Conservation (phyloP, 2,329 filamentous ascomycete species). For the Hawksworthiomyces lignivorus region DNA sequence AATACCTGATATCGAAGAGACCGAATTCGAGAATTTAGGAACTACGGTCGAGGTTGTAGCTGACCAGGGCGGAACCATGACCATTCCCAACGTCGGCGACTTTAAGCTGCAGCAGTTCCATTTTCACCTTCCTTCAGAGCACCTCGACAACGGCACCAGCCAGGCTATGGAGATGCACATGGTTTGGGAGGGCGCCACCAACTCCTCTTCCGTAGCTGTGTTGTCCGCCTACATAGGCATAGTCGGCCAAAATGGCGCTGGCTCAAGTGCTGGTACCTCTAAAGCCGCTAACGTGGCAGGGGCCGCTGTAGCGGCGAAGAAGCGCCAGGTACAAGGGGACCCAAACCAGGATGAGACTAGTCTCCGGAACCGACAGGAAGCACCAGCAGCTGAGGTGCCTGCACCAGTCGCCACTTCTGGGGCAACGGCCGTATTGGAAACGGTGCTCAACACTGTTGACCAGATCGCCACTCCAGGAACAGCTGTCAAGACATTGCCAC, state of each 20-base stretch:
- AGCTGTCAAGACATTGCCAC: conserved; percentile 29
- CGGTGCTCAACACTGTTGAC: conserved; percentile 34
- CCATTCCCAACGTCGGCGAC: conserved; percentile 24
- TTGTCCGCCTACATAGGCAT: conserved; percentile 37
- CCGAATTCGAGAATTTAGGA: conserved; percentile 49
- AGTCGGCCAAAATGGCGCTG: conserved; percentile 18
- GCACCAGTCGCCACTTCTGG: conserved; percentile 18
- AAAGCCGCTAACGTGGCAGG: conserved; percentile 4
- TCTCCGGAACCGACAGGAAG: no score
- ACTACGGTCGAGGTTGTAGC: conserved; percentile 50
- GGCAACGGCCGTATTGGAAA: conserved; percentile 36
- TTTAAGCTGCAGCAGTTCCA: conserved; percentile 40
- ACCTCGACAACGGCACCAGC: conserved; percentile 35
- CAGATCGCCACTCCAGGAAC: conserved; percentile 36
- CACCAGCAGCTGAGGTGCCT: no score
- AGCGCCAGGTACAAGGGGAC: conserved; percentile 4
- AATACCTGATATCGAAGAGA: conserved; percentile 34
- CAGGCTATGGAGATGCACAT: conserved; percentile 51
- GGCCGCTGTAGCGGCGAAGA: conserved; percentile 6
- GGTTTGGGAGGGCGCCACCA: conserved; percentile 42
- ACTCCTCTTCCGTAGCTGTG: conserved; percentile 30
- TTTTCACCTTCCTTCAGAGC: conserved; percentile 43
- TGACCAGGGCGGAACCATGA: conserved; percentile 29
- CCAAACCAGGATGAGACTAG: no score
- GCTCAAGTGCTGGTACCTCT: conserved; percentile 6